phyloP scores from a whole-genome alignment of 768 basidiomycete species.

The Boletus rubescentipes region DNA sequence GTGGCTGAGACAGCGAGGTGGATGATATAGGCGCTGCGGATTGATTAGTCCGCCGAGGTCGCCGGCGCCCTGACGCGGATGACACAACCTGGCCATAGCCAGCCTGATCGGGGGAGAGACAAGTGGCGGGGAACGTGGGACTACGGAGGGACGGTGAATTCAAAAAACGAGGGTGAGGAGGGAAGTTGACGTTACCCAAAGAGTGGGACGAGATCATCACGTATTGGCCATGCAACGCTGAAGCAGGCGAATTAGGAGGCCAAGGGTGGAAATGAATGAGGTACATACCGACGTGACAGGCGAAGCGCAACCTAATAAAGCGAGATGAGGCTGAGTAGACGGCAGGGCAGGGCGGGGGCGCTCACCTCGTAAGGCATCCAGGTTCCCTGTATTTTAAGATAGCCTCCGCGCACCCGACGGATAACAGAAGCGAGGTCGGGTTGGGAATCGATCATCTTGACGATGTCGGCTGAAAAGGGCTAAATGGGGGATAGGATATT shows the following conservation, averaged over 20 bases:
- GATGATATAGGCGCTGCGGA: slow-evolving; percentile 33
- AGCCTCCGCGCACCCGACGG: slow-evolving; percentile 82
- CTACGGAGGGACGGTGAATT: slow-evolving; percentile 40
- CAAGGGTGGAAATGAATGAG: slow-evolving; percentile 13
- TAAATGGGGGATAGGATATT: slow-evolving; percentile 15
- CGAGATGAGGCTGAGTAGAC: slow-evolving; percentile 22
- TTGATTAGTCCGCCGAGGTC: slow-evolving; percentile 54
- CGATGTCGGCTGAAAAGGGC: slow-evolving; percentile 71
- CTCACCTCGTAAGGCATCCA: slow-evolving; percentile 91
- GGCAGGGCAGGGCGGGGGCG: slow-evolving; percentile 13
- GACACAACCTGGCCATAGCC: slow-evolving; percentile 85
- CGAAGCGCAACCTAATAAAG: slow-evolving; percentile 67
- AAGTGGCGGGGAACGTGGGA: slow-evolving; percentile 80
- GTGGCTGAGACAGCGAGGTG: slow-evolving; percentile 33
- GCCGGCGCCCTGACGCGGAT: slow-evolving; percentile 56
- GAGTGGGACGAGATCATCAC: slow-evolving; percentile 81
- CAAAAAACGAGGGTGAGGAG: background rate
- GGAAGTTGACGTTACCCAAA: slow-evolving; percentile 61
- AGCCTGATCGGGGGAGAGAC: slow-evolving; percentile 80
- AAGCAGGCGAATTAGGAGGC: slow-evolving; percentile 12
- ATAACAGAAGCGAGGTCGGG: slow-evolving; percentile 82
- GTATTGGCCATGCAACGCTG: slow-evolving; percentile 87
- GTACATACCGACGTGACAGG: slow-evolving; percentile 70
- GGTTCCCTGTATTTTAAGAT: slow-evolving; percentile 90
- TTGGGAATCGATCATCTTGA: slow-evolving; percentile 90